These are phyloP conservation scores for Aechmea fasciata DNA, from an alignment of 176 grass and related monocot species.

Conservation along the genomic window DNA sequence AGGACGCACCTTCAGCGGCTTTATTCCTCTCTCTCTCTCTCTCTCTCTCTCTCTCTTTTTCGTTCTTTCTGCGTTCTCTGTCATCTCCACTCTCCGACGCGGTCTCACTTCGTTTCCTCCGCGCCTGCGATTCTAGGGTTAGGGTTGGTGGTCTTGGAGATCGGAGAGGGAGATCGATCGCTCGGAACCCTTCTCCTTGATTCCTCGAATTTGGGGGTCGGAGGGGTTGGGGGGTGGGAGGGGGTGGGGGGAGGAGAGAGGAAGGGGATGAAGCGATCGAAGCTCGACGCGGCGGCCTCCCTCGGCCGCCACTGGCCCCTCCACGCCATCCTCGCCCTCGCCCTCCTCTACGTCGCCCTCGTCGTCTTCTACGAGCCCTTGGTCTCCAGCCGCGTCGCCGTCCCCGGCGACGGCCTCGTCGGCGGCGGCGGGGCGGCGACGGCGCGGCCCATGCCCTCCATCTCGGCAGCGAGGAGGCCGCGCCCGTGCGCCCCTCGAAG, in stretches of 20 bases:
- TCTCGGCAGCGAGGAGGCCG: constrained; percentile 15
- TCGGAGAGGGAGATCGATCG: too few species aligned
- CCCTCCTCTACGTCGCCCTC: constrained; percentile 35
- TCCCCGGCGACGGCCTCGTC: constrained; percentile 1
- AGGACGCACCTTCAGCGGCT: background rate
- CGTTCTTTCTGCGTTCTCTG: background rate
- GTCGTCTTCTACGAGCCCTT: constrained; percentile 43
- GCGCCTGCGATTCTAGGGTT: background rate
- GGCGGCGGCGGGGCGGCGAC: background rate
- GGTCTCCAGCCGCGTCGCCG: constrained; percentile 18
- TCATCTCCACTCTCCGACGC: background rate
- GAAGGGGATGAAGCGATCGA: constrained; percentile 51
- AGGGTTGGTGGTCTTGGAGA: background rate
- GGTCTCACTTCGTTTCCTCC: background rate
- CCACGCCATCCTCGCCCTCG: constrained; percentile 34
- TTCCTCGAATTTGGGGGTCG: background rate
- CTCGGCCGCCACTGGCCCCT: constrained; percentile 33
- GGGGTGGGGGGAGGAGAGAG: background rate
- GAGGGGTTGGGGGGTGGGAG: background rate
- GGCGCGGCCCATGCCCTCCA: constrained; percentile 9
- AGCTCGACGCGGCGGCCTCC: constrained; percentile 3
- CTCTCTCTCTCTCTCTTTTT: background rate
- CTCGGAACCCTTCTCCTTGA: too few species aligned
- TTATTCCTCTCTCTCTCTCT: background rate
- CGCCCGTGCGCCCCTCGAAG: constrained; percentile 28